Conservation (phyloP, 176 grass and related monocot species). For the Poa annua region DNA sequence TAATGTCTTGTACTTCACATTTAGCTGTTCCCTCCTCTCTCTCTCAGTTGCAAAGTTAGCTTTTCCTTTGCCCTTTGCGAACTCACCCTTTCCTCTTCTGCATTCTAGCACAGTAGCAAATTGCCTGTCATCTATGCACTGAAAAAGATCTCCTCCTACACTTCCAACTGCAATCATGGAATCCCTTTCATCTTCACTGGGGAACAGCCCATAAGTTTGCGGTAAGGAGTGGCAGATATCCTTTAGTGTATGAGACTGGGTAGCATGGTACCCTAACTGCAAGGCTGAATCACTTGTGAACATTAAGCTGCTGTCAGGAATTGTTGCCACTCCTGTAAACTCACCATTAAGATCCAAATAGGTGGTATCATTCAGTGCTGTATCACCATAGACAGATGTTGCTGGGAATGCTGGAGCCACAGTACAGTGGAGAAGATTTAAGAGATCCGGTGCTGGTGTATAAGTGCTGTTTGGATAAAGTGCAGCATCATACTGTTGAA, state of each 20-base stretch:
- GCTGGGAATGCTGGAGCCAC: conserved; percentile 31
- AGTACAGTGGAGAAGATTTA: conserved; percentile 66
- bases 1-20: conserved; percentile 79
- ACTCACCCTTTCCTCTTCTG: conserved; percentile 52
- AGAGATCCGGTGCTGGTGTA: conserved; percentile 59
- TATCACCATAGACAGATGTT: conserved; percentile 39
- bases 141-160: conserved; percentile 55
- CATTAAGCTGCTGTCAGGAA: conserved; percentile 57
- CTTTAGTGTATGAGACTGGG: conserved; percentile 62
- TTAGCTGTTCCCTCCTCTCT: conserved; percentile 88
- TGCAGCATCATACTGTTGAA: conserved; percentile 48
- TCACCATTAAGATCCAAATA: conserved; percentile 66
- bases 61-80: conserved; percentile 64
- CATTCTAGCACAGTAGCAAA: conserved; percentile 54
- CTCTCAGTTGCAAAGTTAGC: conserved; percentile 84
- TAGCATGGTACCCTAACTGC: conserved; percentile 47
- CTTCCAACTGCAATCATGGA: conserved; percentile 54
- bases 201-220: conserved; percentile 67
- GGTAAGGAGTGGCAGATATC: conserved; percentile 68
- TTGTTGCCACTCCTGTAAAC: conserved; percentile 46
- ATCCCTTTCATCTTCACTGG: conserved; percentile 66
- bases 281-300: conserved; percentile 49
- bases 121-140: conserved; percentile 64
- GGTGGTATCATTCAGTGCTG: conserved; percentile 37
- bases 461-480: conserved; percentile 50